Evolutionary conservation across 31 red algal genomes (phyloP), one percentile per base, ranked within the genome.

Genomic region (Bonnemaisonia californica): DNA sequence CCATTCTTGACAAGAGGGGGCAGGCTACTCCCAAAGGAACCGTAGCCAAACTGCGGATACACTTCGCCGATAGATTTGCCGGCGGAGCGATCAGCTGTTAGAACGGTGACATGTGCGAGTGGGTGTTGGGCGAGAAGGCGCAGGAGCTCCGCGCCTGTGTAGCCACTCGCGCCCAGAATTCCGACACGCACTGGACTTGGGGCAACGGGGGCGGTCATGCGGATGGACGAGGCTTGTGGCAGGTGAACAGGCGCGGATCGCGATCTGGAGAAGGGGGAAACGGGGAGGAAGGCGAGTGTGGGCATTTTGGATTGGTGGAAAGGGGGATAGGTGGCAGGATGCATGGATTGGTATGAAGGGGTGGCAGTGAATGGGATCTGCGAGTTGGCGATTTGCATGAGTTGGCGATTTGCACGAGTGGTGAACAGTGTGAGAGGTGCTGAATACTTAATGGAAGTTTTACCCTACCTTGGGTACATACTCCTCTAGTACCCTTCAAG

Each of bases 81-180:
- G 11, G 92, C 92, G 9, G 77, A 86, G 3, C 82, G 69, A 24
- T 92, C 90, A 23, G 93, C 89, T 4, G 92, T 96, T 8, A 98
- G 51, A 1, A 62, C 77, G 45, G 69, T 74, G 21, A 98, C 74
- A 54, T 85, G 4, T 1, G 80, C 70, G 42, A 29, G 62, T 0
- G 92, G 89, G 54, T 98, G 96, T 13, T 71, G 62, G 19, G 81
- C 57, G 36, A 95, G 77, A 13, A 98, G 67, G 27, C 96, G 86
- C 16, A 98, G 34, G 2, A 98, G 72, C 70, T 98, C 96, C 27
- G 84, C 89, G 35, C 96, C 96, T 1, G 96, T 98, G 61, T 98
- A 98, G 3, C 96, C 96, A 23, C 70, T 71, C 26, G 96, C 96
- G 22, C 96, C 96, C 1, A 98, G 77, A 54, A 98, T 93, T 38